Conservation (phyloP, 352 stramenopile genomes). For the Phytophthora sojae region DNA sequence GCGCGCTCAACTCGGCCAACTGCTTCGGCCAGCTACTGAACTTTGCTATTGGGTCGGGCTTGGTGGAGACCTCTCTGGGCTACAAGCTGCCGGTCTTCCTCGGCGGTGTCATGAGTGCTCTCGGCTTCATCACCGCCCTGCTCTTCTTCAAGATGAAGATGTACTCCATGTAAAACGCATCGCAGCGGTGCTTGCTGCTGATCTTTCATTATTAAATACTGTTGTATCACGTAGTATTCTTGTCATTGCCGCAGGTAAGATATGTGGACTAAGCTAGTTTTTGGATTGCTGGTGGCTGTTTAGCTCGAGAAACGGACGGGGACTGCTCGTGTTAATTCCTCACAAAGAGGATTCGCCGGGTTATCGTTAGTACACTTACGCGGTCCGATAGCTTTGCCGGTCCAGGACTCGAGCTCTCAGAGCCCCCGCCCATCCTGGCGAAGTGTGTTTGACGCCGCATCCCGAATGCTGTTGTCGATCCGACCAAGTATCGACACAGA, state of each 20-base stretch:
- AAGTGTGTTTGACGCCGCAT: background rate
- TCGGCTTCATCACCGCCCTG: slow-evolving; percentile 61
- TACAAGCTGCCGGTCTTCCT: slow-evolving; percentile 73
- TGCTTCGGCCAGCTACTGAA: slow-evolving; percentile 76
- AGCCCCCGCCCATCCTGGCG: too few species aligned
- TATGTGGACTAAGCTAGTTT: background rate
- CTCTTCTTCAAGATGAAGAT: slow-evolving; percentile 73
- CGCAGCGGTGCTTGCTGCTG: background rate
- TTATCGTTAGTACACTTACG: background rate
- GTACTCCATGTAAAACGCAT: slow-evolving; percentile 62
- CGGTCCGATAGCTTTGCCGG: background rate
- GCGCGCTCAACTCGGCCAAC: slow-evolving; percentile 75
- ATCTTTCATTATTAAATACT: background rate
- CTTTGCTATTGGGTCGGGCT: slow-evolving; percentile 55
- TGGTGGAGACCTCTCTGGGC: slow-evolving; percentile 66
- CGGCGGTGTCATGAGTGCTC: slow-evolving; percentile 59
- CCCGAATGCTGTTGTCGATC: background rate
- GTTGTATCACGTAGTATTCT: background rate
- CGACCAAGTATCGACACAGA: background rate
- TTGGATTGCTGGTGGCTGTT: too few species aligned
- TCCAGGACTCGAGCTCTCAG: background rate
- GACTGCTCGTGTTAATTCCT: background rate
- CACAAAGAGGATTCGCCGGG: too few species aligned
- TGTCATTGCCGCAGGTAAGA: background rate
- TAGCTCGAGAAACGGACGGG: background rate